Conservation (phyloP, 441 rosid genomes). For the Pelargonium myrrhifolium region DNA sequence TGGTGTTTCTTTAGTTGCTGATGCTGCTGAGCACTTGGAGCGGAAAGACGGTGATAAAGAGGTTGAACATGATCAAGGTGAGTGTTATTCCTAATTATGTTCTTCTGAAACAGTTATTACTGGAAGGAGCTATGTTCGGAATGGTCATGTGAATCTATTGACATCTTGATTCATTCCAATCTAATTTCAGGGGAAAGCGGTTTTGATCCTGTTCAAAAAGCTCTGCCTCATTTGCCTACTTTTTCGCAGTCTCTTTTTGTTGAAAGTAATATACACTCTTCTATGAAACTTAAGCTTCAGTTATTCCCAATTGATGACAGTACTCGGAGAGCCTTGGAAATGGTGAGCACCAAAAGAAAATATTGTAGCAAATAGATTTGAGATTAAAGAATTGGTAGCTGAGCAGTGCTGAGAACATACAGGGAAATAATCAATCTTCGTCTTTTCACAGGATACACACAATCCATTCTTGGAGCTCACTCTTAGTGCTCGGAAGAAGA, state of each 20-base stretch:
- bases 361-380: slow-evolving; percentile 15
- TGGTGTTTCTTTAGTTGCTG: slow-evolving; percentile 98
- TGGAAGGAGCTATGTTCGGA: slow-evolving; percentile 17
- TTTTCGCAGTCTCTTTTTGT: slow-evolving; percentile 39
- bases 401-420: background rate
- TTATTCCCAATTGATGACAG: slow-evolving; percentile 85
- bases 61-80: slow-evolving; percentile 39
- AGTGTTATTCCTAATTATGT: slow-evolving; percentile 7
- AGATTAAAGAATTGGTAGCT: slow-evolving; percentile 13
- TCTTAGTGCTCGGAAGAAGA: slow-evolving; percentile 83
- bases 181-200: slow-evolving; percentile 34
- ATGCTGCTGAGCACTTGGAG: slow-evolving; percentile 98
- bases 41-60: slow-evolving; percentile 45
- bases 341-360: slow-evolving; percentile 45
- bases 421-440: slow-evolving; percentile 21
- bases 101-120: too few species aligned
- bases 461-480: slow-evolving; percentile 95
- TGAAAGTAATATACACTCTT: slow-evolving; percentile 41
- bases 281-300: slow-evolving; percentile 83
- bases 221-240: slow-evolving; percentile 32
- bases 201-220: slow-evolving; percentile 39
- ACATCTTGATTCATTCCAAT: slow-evolving; percentile 15
- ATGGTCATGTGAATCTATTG: slow-evolving; percentile 16
- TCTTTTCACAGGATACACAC: slow-evolving; percentile 68
- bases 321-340: slow-evolving; percentile 79